These are phyloP conservation scores for Russula foetens DNA, from an alignment of 768 basidiomycete genomes.

Conservation along the genomic window DNA sequence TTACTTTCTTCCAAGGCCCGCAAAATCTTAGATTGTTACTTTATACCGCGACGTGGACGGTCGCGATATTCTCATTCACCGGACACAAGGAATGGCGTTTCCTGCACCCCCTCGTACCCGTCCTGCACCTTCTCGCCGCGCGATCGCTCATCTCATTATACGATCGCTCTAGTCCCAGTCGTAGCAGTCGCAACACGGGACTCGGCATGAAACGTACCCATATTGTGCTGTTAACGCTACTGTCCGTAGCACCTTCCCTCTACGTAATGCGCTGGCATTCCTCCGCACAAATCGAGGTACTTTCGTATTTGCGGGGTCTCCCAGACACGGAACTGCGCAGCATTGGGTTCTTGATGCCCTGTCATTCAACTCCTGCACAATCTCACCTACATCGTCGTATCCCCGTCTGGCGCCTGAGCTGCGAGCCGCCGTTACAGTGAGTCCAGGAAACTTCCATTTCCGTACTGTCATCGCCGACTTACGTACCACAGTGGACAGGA, in stretches of 20 bases:
- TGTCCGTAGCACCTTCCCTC: constrained; percentile 51
- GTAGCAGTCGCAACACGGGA: not conserved
- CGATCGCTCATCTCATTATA: constrained; percentile 50
- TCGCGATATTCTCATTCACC: constrained; percentile 63
- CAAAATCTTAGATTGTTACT: constrained; percentile 36
- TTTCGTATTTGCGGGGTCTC: constrained; percentile 55
- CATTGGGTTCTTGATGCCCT: constrained; percentile 88
- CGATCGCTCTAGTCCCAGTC: constrained; percentile 14
- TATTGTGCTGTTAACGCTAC: constrained; percentile 33
- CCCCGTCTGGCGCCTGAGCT: constrained; percentile 79
- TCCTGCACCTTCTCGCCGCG: constrained; percentile 73
- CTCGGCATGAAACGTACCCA: not conserved
- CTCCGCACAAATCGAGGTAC: constrained; percentile 68
- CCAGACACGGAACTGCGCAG: constrained; percentile 40
- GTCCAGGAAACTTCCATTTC: constrained; percentile 9
- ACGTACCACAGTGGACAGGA: constrained; percentile 37
- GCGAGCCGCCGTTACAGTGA: constrained; percentile 85
- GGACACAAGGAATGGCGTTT: constrained; percentile 99
- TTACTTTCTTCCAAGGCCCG: constrained; percentile 21
- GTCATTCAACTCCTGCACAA: constrained; percentile 93
- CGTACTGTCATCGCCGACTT: not conserved
- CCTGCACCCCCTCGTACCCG: constrained; percentile 82
- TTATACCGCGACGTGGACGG: constrained; percentile 49
- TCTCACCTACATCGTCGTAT: constrained; percentile 74
- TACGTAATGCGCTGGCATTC: constrained; percentile 74